Conservation (phyloP, 192 early-diverging fungal genomes). For the Coemansia reversa region DNA sequence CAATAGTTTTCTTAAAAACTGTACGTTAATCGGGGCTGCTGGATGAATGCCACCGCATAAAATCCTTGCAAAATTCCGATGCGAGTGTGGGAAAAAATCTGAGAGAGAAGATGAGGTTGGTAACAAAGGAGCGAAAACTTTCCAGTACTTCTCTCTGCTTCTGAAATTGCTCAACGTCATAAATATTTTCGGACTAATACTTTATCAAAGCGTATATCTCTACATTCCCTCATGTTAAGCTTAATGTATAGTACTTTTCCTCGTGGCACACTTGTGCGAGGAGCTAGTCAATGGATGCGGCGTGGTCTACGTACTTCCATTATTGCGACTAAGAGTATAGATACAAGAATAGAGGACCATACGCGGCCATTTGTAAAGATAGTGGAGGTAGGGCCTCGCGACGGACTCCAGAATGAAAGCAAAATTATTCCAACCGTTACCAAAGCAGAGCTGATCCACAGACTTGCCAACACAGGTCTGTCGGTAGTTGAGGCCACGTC, state of each 20-base stretch:
- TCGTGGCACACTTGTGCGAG: too few species aligned
- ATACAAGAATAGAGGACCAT: background rate
- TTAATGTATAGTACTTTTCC: too few species aligned
- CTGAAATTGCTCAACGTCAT: background rate
- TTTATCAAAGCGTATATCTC: too few species aligned
- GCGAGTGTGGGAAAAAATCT: constrained; percentile 9
- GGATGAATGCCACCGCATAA: too few species aligned
- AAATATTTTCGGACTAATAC: too few species aligned
- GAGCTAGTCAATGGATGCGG: background rate
- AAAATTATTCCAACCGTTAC: constrained; percentile 71
- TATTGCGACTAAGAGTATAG: constrained; percentile 9
- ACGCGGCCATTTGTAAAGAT: constrained; percentile 67
- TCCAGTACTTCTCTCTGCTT: constrained; percentile 2
- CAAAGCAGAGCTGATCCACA: constrained; percentile 88
- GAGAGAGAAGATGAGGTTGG: too few species aligned
- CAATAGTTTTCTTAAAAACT: too few species aligned
- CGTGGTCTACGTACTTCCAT: constrained; percentile 24
- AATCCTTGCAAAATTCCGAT: background rate
- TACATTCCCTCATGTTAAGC: too few species aligned
- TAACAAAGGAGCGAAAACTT: background rate
- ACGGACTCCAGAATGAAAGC: constrained; percentile 97
- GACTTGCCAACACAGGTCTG: constrained; percentile 76
- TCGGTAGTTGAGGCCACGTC: constrained; percentile 85
- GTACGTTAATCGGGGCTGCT: too few species aligned
- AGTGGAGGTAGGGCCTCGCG: constrained; percentile 94